phyloP scores from a whole-genome alignment of 202 grass and related monocot species.

The Digitaria exilis region DNA sequence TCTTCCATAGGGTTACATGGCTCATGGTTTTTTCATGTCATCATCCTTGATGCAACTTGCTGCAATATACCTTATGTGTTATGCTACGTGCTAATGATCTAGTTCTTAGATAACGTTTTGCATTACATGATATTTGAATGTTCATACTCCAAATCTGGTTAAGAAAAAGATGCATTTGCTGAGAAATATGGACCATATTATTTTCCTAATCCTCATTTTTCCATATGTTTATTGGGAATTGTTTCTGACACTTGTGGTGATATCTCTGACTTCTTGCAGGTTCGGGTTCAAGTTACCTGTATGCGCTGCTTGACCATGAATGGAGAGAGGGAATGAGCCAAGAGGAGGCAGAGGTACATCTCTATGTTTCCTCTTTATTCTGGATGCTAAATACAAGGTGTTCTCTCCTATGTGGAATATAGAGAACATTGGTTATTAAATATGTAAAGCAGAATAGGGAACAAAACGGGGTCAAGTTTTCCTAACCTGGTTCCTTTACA shows the following conservation, averaged over 20 bases:
- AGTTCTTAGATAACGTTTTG: neutral
- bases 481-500: conserved; percentile 35
- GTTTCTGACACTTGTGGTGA: conserved; percentile 17
- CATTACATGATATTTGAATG: neutral
- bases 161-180: neutral
- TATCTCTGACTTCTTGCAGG: conserved; percentile 40
- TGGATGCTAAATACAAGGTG: neutral
- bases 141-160: neutral
- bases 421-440: neutral
- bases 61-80: neutral
- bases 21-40: neutral
- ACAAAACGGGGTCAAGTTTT: neutral
- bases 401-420: no score
- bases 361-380: neutral
- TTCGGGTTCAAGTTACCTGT: conserved; percentile 89
- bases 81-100: neutral
- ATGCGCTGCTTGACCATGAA: conserved; percentile 92
- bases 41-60: neutral
- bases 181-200: neutral
- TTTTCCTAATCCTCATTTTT: neutral
- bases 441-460: neutral
- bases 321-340: conserved; percentile 96
- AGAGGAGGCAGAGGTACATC: conserved; percentile 96
- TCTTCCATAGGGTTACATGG: neutral
- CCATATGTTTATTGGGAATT: neutral